Base-by-base conservation (phyloP, 176 grass and related monocot genomes). In the Elaeis guineensis region DNA sequence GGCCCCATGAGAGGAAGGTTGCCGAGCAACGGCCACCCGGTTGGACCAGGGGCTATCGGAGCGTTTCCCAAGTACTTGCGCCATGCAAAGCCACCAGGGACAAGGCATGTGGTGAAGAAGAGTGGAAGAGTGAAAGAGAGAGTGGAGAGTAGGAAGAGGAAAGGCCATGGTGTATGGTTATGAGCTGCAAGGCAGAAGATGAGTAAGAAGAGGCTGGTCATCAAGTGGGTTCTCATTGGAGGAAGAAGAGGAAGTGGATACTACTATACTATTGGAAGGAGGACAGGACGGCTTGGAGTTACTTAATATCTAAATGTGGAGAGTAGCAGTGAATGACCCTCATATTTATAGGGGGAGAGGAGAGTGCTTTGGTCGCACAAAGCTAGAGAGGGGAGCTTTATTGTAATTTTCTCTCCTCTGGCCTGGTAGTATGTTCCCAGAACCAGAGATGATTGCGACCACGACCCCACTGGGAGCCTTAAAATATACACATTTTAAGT, bases 11-110 rank as follows among this genome's bases (percentile, higher is more conserved):
- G 0, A 0, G 48, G 50, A 19, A 84, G 76, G 20, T 49, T 71
- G 2, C 82, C 76, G 5, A 84, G 21, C 2, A 79, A 4, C 2
- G 76, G 82, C 75, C 71, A 79, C 4, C 82, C 82, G 17, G 28
- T 11, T 0, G 71, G 76, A 7, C 82, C 76, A 0, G 76, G 76
- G 17, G 70, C 35, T 0, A 24, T 22, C 16, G 17, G 18, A 0
- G 6, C 23, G 17, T 14, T 30, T n/a, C n/a, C 19, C 0, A 24
- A 22, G 23, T 32, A 17, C 17, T 17, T 51, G 6, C 17, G 59
- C 70, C 70, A 72, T 22, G 58, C 70, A 22, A 55, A 59, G 19
- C 70, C 70, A 20, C 70, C 58, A 3, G 70, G 67, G 50, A 51
- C 62, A 7, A 63, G 66, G 52, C 54, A 44, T 3, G 49, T 24